Base-by-base conservation (phyloP, 2,329 filamentous ascomycete species). In the Catunica adiposa region DNA sequence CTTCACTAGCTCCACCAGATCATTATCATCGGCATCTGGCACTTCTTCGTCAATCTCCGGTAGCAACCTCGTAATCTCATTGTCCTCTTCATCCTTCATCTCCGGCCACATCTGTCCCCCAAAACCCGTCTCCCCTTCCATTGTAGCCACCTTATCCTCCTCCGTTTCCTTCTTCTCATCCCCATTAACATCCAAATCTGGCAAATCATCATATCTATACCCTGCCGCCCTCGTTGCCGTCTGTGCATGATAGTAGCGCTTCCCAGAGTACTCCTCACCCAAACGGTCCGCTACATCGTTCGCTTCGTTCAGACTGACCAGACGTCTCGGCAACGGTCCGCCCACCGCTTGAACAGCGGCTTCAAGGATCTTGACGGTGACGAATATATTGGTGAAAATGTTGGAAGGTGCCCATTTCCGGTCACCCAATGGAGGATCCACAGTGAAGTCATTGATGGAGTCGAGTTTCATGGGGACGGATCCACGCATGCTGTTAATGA, bases 231-330 rank as follows among this genome's bases (percentile, higher is more conserved):
- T 42, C 5, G 20, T n/a, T 15, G 17, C 23, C 11, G 22, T 34
- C 25, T 15, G 3, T 38, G 22, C 20, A 38, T 34, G 23, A 50
- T 70, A 71, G 62, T 70, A 69, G 5, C 68, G 64, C 7, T 65
- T 67, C 3, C 61, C 58, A 23, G 64, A 62, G 60, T 74, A 70
- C 62, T 66, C 73, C 64, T 79, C 75, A 56, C 75, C 74, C 14
- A 80, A 65, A 26, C 77, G 67, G 63, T 71, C 74, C 46, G 77
- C 76, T 60, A 80, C 77, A 62, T 80, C 76, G 61, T 78, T 79
- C 52, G 76, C 76, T 62, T 79, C 74, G 62, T 73, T 71, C 51
- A 79, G 67, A 59, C 71, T 76, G 52, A 77, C 75, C 15, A 80
- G 70, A 2, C 71, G 71, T 26, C 77, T 71, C 60, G 69, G 70